Percentiles rank a stretch among this genome's conserved stretches.
Evolutionary conservation across 208 protist species (phyloP).

Genomic region (Crithidia acanthocephali): DNA sequence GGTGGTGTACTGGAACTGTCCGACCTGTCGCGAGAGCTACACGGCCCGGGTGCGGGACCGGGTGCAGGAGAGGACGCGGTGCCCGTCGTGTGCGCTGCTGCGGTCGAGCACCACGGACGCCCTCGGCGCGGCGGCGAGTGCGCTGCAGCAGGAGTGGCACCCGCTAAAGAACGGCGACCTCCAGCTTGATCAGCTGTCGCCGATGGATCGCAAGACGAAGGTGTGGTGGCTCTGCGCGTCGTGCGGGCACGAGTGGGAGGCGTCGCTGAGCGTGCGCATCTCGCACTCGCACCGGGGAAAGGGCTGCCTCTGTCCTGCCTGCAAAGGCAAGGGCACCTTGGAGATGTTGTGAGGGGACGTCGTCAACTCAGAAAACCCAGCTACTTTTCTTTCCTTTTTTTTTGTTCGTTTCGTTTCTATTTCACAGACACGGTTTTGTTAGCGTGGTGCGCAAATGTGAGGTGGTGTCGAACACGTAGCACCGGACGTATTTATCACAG

Average conservation of each 20-base stretch:
- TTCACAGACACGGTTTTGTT: too few species aligned
- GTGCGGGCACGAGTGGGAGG: conserved; percentile 81
- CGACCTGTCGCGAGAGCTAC: conserved; percentile 53
- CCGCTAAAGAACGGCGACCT: conserved; percentile 86
- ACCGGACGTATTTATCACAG: too few species aligned
- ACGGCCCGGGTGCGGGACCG: conserved; percentile 73
- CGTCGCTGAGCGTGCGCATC: conserved; percentile 59
- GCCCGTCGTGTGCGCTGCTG: conserved; percentile 58
- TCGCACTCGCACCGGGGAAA: conserved; percentile 27
- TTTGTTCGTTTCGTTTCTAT: neutral
- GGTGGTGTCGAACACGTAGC: too few species aligned
- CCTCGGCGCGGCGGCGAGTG: conserved; percentile 40
- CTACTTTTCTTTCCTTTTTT: neutral
- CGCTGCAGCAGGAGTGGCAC: conserved; percentile 79
- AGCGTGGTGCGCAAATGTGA: too few species aligned
- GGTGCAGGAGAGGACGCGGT: conserved; percentile 55
- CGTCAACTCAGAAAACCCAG: neutral
- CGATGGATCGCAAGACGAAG: conserved; percentile 59
- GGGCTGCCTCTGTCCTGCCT: conserved; percentile 58
- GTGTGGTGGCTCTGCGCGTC: conserved; percentile 83
- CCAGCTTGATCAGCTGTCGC: conserved; percentile 52
- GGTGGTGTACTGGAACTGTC: conserved; percentile 62
- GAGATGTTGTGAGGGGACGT: conserved; percentile 18
- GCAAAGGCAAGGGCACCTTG: conserved; percentile 39
- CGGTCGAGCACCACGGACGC: conserved; percentile 34